Conservation (phyloP, 345 rosid genomes). For the Heritiera fomes region DNA sequence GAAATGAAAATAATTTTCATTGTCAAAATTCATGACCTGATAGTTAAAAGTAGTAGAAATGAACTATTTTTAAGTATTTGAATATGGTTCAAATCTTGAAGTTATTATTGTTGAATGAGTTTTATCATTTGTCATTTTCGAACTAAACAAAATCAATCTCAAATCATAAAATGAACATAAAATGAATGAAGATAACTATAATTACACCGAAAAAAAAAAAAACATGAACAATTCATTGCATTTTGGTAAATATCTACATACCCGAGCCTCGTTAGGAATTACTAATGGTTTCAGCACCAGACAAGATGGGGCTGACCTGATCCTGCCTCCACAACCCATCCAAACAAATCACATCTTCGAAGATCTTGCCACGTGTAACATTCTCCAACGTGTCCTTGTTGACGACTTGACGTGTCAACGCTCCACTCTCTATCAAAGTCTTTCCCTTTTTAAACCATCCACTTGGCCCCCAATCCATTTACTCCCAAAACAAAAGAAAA, state of each 20-base stretch:
- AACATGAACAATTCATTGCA: not conserved
- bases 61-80: too few relatives aligned
- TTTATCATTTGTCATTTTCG: too few relatives aligned
- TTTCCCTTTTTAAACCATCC: constrained; percentile 22
- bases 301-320: constrained; percentile 23
- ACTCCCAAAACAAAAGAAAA: not conserved
- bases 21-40: not conserved
- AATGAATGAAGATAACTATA: too few relatives aligned
- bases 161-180: too few relatives aligned
- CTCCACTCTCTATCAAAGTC: constrained; percentile 24
- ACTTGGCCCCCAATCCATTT: constrained; percentile 1
- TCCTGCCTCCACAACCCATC: constrained; percentile 3
- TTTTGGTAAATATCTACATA: constrained; percentile 7
- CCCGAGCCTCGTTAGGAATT: not conserved
- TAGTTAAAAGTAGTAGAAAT: too few relatives aligned
- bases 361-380: constrained; percentile 34
- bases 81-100: too few relatives aligned
- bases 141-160: too few relatives aligned
- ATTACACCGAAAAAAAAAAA: too few relatives aligned
- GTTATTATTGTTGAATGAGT: too few relatives aligned
- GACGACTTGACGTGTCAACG: constrained; percentile 27
- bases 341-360: constrained; percentile 18
- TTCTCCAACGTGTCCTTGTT: constrained; percentile 25
- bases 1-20: not conserved
- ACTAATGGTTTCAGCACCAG: constrained; percentile 16